phyloP scores from a whole-genome alignment of 192 early-diverging fungal genomes.

The Mortierella hygrophila region DNA sequence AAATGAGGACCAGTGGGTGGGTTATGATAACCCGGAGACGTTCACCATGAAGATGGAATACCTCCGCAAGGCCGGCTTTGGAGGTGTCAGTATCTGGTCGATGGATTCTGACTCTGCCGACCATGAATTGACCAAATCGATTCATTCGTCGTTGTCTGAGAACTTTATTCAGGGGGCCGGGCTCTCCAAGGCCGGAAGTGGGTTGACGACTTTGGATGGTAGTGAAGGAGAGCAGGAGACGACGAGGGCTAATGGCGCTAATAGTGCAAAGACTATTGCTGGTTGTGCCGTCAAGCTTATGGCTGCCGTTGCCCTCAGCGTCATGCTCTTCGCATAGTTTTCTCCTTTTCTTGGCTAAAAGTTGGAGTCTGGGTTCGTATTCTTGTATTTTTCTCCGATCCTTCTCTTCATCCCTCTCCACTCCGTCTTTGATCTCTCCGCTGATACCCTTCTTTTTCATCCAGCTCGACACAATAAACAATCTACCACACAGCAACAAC shows the following conservation, averaged over 20 bases:
- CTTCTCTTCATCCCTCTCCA: not conserved
- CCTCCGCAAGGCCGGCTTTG: slow-evolving; percentile 37
- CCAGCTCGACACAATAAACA: not conserved
- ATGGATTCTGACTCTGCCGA: slow-evolving; percentile 47
- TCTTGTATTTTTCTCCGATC: slow-evolving; percentile 6
- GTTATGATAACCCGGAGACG: slow-evolving; percentile 45
- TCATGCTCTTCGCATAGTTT: slow-evolving; percentile 31
- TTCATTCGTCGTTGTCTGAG: slow-evolving; percentile 20
- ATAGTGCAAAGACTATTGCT: not conserved
- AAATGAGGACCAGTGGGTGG: slow-evolving; percentile 42
- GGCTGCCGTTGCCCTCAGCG: slow-evolving; percentile 22
- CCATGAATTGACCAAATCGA: slow-evolving; percentile 41
- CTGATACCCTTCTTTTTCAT: too few species aligned
- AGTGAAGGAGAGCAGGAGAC: not conserved
- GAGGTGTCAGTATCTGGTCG: slow-evolving; percentile 55
- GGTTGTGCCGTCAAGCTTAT: slow-evolving; percentile 21
- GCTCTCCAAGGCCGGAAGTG: not conserved
- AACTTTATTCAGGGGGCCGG: slow-evolving; percentile 14
- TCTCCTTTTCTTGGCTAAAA: not conserved
- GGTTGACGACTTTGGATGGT: not conserved
- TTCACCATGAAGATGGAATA: slow-evolving; percentile 30
- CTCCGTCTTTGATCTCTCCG: not conserved
- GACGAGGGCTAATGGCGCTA: not conserved
- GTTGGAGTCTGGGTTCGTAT: too few species aligned
- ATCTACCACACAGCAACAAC: not conserved